Conservation (phyloP, 148 eudicot species). For the Polygonum aviculare region DNA sequence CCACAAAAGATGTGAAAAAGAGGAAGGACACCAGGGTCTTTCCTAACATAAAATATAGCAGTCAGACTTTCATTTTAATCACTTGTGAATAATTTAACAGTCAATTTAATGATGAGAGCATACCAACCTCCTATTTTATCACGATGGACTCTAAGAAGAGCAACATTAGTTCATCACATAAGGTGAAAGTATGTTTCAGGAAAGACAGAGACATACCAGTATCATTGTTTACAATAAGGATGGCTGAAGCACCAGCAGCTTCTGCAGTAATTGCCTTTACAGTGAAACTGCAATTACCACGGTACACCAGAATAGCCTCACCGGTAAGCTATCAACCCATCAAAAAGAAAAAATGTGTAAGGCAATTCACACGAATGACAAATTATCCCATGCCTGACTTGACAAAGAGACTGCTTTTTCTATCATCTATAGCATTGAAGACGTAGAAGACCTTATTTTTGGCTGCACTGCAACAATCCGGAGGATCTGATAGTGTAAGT, state of each 20-base stretch:
- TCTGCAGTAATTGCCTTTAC: constrained; percentile 74
- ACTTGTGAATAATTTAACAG: background rate
- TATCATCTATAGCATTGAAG: background rate
- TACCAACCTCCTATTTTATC: background rate
- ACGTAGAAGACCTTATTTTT: constrained; percentile 57
- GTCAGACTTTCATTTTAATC: background rate
- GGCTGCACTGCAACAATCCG: constrained; percentile 81
- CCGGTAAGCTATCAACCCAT: constrained; percentile 56
- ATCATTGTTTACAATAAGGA: constrained; percentile 68
- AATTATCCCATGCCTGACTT: background rate
- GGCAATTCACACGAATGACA: constrained; percentile 10
- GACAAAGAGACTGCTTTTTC: background rate
- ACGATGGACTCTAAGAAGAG: background rate
- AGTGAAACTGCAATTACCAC: constrained; percentile 96
- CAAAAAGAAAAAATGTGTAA: background rate
- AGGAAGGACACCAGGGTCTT: background rate
- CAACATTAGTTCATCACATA: background rate
- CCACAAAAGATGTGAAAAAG: background rate
- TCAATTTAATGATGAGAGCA: background rate
- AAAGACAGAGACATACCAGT: constrained; percentile 38
- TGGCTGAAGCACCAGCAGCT: constrained; percentile 93
- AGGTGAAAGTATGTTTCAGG: background rate
- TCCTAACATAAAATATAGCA: background rate
- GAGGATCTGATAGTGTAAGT: constrained; percentile 81
- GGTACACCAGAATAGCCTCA: constrained; percentile 79